phyloP scores from a whole-genome alignment of 768 basidiomycete species.

The Mycena sanguinolenta region DNA sequence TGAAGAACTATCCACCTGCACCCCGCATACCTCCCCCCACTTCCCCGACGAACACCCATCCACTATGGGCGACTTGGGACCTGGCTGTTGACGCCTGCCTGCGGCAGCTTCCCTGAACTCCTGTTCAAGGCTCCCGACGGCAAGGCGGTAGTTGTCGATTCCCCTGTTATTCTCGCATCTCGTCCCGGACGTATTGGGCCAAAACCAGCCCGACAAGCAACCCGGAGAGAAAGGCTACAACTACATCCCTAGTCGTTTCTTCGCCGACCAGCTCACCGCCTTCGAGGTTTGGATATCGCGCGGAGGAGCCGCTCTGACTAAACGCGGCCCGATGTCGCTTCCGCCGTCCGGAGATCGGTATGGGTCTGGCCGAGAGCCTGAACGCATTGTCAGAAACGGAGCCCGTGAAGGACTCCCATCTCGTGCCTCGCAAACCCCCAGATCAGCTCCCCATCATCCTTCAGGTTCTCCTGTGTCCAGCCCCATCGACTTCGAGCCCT shows the following conservation, averaged over 20 bases:
- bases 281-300: conserved; percentile 99
- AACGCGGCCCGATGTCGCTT: conserved; percentile 80
- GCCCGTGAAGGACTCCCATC: conserved; percentile 56
- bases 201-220: conserved; percentile 43
- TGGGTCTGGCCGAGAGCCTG: conserved; percentile 39
- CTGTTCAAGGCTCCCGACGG: conserved; percentile 58
- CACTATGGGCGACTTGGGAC: conserved; percentile 98
- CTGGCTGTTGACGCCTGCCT: conserved; percentile 95
- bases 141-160: conserved; percentile 39
- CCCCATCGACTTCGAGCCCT: conserved; percentile 95
- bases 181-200: conserved; percentile 58
- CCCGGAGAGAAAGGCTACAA: conserved; percentile 65
- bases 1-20: conserved; percentile 98
- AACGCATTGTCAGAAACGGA: conserved; percentile 44
- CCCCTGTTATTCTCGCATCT: conserved; percentile 43
- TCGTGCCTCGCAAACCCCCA: conserved; percentile 91
- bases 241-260: conserved; percentile 92
- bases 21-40: conserved; percentile 91
- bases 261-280: conserved; percentile 95
- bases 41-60: conserved; percentile 98
- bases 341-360: conserved; percentile 62
- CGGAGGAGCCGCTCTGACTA: conserved; percentile 87
- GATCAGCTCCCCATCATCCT: conserved; percentile 98
- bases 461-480: conserved; percentile 96
- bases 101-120: conserved; percentile 91